Conservation (phyloP, 306 rosid species). For the Glycine latifolia region DNA sequence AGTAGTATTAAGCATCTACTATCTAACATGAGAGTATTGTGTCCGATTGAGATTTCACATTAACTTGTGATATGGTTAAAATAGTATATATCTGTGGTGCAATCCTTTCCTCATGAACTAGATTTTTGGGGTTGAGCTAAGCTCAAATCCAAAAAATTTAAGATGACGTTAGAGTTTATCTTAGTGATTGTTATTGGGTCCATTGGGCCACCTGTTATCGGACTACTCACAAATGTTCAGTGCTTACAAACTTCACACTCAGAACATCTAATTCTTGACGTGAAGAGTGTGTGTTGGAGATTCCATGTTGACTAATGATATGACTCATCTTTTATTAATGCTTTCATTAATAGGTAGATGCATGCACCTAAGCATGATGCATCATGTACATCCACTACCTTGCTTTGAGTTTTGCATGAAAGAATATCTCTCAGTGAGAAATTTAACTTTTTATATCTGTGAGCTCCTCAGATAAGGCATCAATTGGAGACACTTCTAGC, state of each 20-base stretch:
- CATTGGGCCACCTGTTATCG: no score
- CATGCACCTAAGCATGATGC: conserved; percentile 13
- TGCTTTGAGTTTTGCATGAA: conserved; percentile 30
- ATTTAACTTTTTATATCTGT: conserved; percentile 7
- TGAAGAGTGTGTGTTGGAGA: no score
- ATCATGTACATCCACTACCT: conserved; percentile 9
- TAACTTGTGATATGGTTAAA: no score
- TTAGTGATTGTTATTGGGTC: no score
- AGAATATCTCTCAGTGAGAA: neutral
- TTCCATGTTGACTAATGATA: no score
- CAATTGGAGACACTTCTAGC: conserved; percentile 95
- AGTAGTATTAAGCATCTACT: neutral
- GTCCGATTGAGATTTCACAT: neutral
- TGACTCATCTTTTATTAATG: neutral
- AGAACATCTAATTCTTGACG: no score
- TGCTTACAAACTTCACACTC: no score
- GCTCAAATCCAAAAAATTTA: no score
- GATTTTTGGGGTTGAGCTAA: no score
- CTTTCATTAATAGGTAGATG: conserved; percentile 11
- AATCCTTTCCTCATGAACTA: neutral
- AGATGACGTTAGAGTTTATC: no score
- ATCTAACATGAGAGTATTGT: conserved; percentile 3
- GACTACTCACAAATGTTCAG: no score
- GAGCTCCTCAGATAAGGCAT: conserved; percentile 73
- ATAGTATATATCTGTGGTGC: neutral